Conservation (phyloP, 352 stramenopile species). For the Globisporangium radiosum region DNA sequence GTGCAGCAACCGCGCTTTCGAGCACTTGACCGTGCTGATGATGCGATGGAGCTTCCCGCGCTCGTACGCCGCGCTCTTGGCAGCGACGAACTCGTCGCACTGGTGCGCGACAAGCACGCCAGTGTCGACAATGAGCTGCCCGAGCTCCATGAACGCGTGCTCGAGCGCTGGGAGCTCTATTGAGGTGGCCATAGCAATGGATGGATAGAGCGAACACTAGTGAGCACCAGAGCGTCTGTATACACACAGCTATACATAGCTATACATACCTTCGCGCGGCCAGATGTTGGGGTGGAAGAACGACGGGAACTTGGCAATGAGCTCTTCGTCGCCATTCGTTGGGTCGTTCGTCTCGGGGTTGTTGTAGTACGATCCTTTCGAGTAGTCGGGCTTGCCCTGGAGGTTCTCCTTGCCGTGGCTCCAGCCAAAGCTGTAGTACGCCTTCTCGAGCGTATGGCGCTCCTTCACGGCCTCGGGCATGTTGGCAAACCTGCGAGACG, state of each 20-base stretch:
- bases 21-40: slow-evolving; percentile 83
- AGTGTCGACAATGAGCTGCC: slow-evolving; percentile 90
- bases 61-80: slow-evolving; percentile 70
- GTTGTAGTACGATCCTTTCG: slow-evolving; percentile 96
- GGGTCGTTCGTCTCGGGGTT: slow-evolving; percentile 91
- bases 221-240: neutral
- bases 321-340: slow-evolving; percentile 58
- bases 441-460: slow-evolving; percentile 78
- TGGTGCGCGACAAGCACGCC: slow-evolving; percentile 87
- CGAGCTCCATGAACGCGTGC: slow-evolving; percentile 87
- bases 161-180: slow-evolving; percentile 78
- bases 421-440: slow-evolving; percentile 95
- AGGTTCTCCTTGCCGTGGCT: slow-evolving; percentile 95
- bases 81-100: slow-evolving; percentile 89
- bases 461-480: slow-evolving; percentile 75
- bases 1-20: slow-evolving; percentile 92
- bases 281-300: slow-evolving; percentile 95
- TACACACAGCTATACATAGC: neutral
- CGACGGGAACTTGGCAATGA: slow-evolving; percentile 77
- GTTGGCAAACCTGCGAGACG: slow-evolving; percentile 39
- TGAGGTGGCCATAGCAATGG: neutral
- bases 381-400: slow-evolving; percentile 88
- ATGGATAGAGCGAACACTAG: neutral
- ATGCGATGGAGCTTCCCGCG: slow-evolving; percentile 82
- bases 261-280: slow-evolving; percentile 35